Conservation (phyloP, 306 rosid species). For the Medicago ruthenica region DNA sequence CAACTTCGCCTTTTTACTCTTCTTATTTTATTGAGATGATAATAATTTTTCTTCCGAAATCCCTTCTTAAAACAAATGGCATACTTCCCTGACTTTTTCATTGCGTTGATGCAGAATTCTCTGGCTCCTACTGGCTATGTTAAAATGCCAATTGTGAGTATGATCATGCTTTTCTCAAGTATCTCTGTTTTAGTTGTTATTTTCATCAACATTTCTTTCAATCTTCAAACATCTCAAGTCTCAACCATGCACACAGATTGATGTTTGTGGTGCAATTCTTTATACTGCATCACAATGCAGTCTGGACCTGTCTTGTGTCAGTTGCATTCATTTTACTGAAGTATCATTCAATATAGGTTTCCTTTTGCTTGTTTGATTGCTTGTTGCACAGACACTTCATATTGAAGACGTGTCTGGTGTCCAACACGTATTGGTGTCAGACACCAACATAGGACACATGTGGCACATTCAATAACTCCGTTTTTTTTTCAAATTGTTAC, state of each 20-base stretch:
- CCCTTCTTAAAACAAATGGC: constrained; percentile 6
- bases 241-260: background rate
- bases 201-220: constrained; percentile 6
- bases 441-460: background rate
- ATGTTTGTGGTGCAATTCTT: background rate
- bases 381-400: background rate
- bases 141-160: constrained; percentile 83
- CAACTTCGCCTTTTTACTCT: constrained; percentile 9
- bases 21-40: constrained; percentile 30
- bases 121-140: constrained; percentile 84
- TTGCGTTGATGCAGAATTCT: constrained; percentile 61
- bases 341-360: constrained; percentile 21
- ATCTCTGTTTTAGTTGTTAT: constrained; percentile 16
- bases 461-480: background rate
- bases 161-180: constrained; percentile 22
- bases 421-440: background rate
- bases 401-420: background rate
- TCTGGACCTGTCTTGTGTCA: background rate
- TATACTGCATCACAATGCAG: background rate
- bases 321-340: constrained; percentile 15
- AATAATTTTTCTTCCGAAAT: constrained; percentile 2
- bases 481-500: background rate
- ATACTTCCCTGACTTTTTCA: constrained; percentile 17
- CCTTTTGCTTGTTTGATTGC: background rate
- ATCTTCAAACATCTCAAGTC: background rate